Evolutionary conservation across 2,329 filamentous ascomycete genomes (phyloP), one percentile per base, ranked within the genome.

Genomic region (Epichloe sp.): DNA sequence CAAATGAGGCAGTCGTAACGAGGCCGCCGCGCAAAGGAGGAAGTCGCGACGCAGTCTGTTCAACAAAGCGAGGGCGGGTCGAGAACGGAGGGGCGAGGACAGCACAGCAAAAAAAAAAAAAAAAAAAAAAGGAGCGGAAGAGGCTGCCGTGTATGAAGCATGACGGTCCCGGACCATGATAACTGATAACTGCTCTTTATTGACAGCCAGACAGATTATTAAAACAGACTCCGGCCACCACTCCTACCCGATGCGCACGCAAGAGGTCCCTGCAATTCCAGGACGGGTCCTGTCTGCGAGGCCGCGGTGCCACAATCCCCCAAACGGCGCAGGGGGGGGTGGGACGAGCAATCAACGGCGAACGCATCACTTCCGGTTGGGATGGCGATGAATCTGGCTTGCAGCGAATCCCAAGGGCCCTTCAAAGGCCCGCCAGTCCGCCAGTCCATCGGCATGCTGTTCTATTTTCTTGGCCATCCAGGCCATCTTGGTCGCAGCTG

Each of bases 41-140:
- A 52, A 52, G 52, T 53, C 52, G 49, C 52, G 49, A 54, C 49
- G 21, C 52, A 51, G 41, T 44, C 48, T 36, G 51, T 31, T 34
- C 35, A 44, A 5, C 15, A 44, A 43, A 43, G 38, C 17, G 21
- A 46, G 6, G 42, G 23, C 14, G 21, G 21, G 14, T 38, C 19
- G 19, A 26, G 35, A 38, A 47, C 17, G 19, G 19, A 21, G 42
- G 42, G 42, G 31, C 42, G 42, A 44, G 21, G n/a, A 42, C 11
- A 14, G 19, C 11, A 19, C n/a, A n/a, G n/a, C n/a, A 11, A 49
- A 23, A 21, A 8, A 15, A 21, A 15, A 21, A 21, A n/a, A 19
- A 11, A 49, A 23, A 21, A 8, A 15, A 21, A 15, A 21, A 21
- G 38, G 12, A 43, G 12, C 23, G 12, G 19, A 36, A 21, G 26